Percentiles rank a stretch among this genome's conserved stretches.
Evolutionary conservation across 2,329 filamentous ascomycete genomes (phyloP).

Genomic region (Talaromyces islandicus): DNA sequence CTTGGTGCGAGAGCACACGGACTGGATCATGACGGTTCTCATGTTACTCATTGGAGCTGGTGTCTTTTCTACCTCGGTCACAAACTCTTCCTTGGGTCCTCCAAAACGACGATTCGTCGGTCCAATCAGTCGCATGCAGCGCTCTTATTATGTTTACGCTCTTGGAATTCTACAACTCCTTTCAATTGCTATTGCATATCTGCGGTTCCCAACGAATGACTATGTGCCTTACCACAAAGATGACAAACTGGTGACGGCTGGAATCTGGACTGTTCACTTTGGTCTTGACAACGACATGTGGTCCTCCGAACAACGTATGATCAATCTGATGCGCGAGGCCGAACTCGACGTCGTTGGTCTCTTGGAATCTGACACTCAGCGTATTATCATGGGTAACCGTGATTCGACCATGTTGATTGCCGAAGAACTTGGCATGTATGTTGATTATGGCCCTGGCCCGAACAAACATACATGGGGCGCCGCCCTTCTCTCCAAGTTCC

Average conservation of each 20-base stretch:
- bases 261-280: slow-evolving; percentile 99
- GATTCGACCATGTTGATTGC: slow-evolving; percentile 93
- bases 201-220: slow-evolving; percentile 88
- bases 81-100: slow-evolving; percentile 43
- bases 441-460: slow-evolving; percentile 91
- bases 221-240: slow-evolving; percentile 85
- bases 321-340: slow-evolving; percentile 83
- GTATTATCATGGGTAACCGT: slow-evolving; percentile 99
- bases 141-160: slow-evolving; percentile 65
- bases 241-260: slow-evolving; percentile 81
- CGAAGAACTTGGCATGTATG: slow-evolving; percentile 97
- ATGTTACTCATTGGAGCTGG: slow-evolving; percentile 82
- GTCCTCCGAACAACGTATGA: slow-evolving; percentile 91
- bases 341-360: slow-evolving; percentile 97
- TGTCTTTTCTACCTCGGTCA: slow-evolving; percentile 61
- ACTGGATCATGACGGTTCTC: slow-evolving; percentile 85
- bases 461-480: slow-evolving; percentile 99
- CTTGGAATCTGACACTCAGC: slow-evolving; percentile 85
- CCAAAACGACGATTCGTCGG: slow-evolving; percentile 34
- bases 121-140: slow-evolving; percentile 42
- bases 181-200: slow-evolving; percentile 73
- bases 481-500: slow-evolving; percentile 91
- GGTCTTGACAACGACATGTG: slow-evolving; percentile 98
- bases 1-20: slow-evolving; percentile 85
- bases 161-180: slow-evolving; percentile 73